Percentiles rank a stretch among this genome's conserved stretches.
Evolutionary conservation across 345 rosid species (phyloP).

Genomic region (Bruguiera parviflora): DNA sequence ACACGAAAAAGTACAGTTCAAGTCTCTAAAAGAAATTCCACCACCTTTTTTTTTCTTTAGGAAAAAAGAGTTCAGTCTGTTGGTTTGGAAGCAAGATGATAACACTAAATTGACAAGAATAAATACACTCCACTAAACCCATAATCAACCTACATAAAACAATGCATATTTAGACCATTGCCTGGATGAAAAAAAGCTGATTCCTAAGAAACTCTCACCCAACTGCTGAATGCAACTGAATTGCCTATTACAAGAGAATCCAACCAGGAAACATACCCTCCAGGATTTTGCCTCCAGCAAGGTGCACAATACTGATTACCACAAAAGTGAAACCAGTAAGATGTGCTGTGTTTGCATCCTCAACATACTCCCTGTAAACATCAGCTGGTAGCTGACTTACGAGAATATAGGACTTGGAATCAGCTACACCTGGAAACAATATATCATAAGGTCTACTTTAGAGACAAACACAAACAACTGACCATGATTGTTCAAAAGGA

Average conservation of each 20-base stretch:
- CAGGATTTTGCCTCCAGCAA: slow-evolving; percentile 73
- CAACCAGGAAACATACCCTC: slow-evolving; percentile 50
- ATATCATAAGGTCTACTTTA: slow-evolving; percentile 1
- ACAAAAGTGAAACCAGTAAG: slow-evolving; percentile 73
- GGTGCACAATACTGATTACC: slow-evolving; percentile 67
- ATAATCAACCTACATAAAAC: neutral
- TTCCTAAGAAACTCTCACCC: neutral
- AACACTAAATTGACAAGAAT: neutral
- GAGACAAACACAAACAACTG: neutral
- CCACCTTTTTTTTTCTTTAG: neutral
- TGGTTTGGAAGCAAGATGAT: neutral
- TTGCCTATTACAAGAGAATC: neutral
- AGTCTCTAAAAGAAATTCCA: too few relatives aligned
- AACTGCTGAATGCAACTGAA: neutral
- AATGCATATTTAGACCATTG: neutral
- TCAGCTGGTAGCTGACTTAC: slow-evolving; percentile 66
- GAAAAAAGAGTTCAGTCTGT: neutral
- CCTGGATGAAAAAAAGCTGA: neutral
- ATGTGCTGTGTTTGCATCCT: slow-evolving; percentile 54
- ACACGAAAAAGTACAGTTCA: neutral
- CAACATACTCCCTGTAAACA: slow-evolving; percentile 55
- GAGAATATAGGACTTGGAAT: slow-evolving; percentile 73
- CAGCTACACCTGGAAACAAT: slow-evolving; percentile 45
- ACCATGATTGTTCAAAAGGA: neutral
- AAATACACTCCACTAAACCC: too few relatives aligned